Evolutionary conservation across 495 filamentous ascomycete species (phyloP), one percentile per base, ranked within the genome.

Genomic region (Tuber indicum): DNA sequence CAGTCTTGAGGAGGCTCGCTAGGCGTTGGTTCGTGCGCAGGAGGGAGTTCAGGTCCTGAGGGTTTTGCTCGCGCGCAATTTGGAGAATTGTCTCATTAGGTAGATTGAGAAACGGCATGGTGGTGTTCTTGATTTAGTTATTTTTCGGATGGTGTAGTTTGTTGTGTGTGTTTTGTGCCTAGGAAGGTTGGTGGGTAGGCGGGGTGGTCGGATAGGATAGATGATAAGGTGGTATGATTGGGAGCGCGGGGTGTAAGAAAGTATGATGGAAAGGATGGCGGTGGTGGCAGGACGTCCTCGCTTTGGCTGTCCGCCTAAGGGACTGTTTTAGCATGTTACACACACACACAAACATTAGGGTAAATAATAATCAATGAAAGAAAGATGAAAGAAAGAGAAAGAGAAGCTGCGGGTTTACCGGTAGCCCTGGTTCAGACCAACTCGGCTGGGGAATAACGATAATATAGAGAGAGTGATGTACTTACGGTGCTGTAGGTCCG

Each of bases 81-180:
- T 78, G 49, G 47, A 78, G 70, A 14, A 78, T 42, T 14, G 75
- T 49, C 49, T 78, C 70, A 16, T 78, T 76, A 21, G 76, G 74
- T 23, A 78, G 73, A 8, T 26, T 41, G 23, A 78, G 49, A 23
- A 78, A 6, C 3, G 52, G 26, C 52, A 62, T 62, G 23, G 49
- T 62, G 14, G 26, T 62, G 3, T 14, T 2, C 14, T 16, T 32
- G n/a, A 3, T 16, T 32, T 16, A 5, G 6, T 32, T 32, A 5
- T 32, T 32, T 0, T 32, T 32, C 32, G 1, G 32, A 32, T 32
- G 32, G 32, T 32, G 32, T 32, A 32, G 32, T 32, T 62, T 32
- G 52, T 26, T 32, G n/a, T n/a, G n/a, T 26, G 52, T 12, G 52
- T 1, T 52, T 21, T 9, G 47, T 10, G 8, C 7, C 7, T n/a